A percentile compares a stretch with the other conserved stretches of the same genome.
phyloP scores from a whole-genome alignment of 164 flowering plant species.

The Piper longum region DNA sequence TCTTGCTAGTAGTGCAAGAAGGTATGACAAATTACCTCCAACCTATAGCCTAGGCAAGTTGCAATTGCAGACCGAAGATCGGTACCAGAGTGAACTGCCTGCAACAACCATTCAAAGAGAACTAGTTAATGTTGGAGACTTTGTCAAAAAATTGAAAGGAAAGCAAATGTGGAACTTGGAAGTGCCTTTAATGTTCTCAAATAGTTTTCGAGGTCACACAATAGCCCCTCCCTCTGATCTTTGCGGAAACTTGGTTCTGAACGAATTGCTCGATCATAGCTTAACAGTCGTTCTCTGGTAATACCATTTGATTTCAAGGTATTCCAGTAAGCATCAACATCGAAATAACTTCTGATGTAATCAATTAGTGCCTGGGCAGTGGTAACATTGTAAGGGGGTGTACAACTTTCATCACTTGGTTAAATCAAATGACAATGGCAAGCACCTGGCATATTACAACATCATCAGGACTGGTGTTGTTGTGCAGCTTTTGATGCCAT shows the following conservation, averaged over 20 bases:
- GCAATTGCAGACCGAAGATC: constrained; percentile 91
- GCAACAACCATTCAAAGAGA: constrained; percentile 2
- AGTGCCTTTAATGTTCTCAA: constrained; percentile 91
- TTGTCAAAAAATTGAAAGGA: not conserved
- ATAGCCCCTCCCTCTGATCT: constrained; percentile 80
- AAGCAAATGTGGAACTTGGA: not conserved
- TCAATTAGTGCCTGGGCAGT: constrained; percentile 77
- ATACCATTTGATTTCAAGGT: constrained; percentile 87
- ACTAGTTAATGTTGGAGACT: not conserved
- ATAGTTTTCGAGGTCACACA: constrained; percentile 85
- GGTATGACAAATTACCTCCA: constrained; percentile 40
- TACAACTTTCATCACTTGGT: not conserved
- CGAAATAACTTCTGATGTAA: constrained; percentile 70
- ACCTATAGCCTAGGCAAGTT: constrained; percentile 82
- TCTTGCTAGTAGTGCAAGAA: not conserved
- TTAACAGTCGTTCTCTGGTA: constrained; percentile 86
- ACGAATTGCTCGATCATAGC: constrained; percentile 95
- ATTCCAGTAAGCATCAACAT: constrained; percentile 77
- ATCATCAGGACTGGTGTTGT: constrained; percentile 99
- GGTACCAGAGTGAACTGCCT: constrained; percentile 99
- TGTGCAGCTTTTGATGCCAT: constrained; percentile 98
- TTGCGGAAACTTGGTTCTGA: constrained; percentile 70
- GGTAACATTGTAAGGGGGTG: not conserved
- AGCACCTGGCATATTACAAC: constrained; percentile 91
- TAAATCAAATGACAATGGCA: not conserved